Evolutionary conservation across 148 eudicot species (phyloP), one percentile per base, ranked within the genome.

Genomic region (Oxyria digyna): DNA sequence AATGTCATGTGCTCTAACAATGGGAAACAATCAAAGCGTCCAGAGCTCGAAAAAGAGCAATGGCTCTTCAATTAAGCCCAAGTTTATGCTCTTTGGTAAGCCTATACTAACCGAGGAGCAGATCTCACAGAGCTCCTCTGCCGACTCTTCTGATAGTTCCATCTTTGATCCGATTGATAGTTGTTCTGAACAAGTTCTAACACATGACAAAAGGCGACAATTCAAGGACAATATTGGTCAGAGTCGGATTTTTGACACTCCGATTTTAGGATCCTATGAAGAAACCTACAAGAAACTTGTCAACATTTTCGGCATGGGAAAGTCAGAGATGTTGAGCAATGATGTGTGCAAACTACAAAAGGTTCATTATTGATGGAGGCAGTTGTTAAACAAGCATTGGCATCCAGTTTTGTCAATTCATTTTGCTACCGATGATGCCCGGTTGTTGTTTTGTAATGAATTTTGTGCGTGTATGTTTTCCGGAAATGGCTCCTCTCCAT

Each of bases 101-200:
- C 92, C 95, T 20, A 89, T 93, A 70, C 86, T 87, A 4, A 86
- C 98, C 0, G 88, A 86, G 74, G 80, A 89, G 71, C 96, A 93
- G 76, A 84, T 90, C 40, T 88, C 87, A 4, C 77, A 75, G 35
- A 79, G 83, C 80, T 69, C 76, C 21, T 83, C 83, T 5, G 76
- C 71, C 0, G 85, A 85, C 24, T 76, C 85, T 4, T 89, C 89
- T 6, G 83, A 81, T 71, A 84, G 81, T 13, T 82, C 82, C 1
- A 78, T 59, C 10, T 59, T 77, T 43, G 81, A 79, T 29, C 78
- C 80, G 37, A 37, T 63, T 0, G 85, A 84, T 43, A 79, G 74
- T 72, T 78, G 82, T 12, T 85, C 87, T 3, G 89, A 86, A 40
- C 88, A 74, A 33, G 84, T 72, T 42, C 73, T 75, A 40, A 82